These are phyloP conservation scores for Phytophthora idaei DNA, from an alignment of 352 stramenopile genomes.

Conservation along the genomic window DNA sequence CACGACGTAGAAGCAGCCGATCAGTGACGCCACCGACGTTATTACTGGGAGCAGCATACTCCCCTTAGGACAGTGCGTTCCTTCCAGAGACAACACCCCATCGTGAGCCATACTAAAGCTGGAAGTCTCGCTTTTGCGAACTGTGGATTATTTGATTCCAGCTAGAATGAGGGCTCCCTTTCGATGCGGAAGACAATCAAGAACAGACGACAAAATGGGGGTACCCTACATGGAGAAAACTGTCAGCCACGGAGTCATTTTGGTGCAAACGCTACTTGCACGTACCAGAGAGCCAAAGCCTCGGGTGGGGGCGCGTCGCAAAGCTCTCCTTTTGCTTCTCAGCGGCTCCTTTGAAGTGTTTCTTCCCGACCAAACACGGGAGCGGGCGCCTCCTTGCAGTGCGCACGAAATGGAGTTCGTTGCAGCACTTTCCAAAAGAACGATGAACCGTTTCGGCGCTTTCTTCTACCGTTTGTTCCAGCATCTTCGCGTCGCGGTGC, in stretches of 20 bases:
- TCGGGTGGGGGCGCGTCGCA: constrained; percentile 20
- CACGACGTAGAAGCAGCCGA: constrained; percentile 84
- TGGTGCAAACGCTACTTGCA: neutral
- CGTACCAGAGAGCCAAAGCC: constrained; percentile 39
- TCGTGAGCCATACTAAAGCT: constrained; percentile 24
- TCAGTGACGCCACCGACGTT: constrained; percentile 67
- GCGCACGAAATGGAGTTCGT: constrained; percentile 29
- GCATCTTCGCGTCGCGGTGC: constrained; percentile 4
- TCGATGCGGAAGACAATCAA: constrained; percentile 13
- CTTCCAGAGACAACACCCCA: constrained; percentile 9
- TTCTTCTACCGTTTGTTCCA: constrained; percentile 41
- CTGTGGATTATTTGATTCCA: neutral
- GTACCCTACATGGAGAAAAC: constrained; percentile 28
- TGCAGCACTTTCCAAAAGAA: constrained; percentile 28
- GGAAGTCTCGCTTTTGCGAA: too few species aligned
- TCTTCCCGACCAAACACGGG: constrained; percentile 4
- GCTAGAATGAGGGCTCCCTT: neutral
- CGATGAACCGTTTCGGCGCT: constrained; percentile 37
- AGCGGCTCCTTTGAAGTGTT: constrained; percentile 37
- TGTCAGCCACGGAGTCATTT: constrained; percentile 7
- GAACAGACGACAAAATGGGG: constrained; percentile 10
- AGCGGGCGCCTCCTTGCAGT: neutral
- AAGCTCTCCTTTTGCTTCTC: constrained; percentile 25
- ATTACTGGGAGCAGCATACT: constrained; percentile 64
- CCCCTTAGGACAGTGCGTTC: constrained; percentile 43